Evolutionary conservation across 768 basidiomycete genomes (phyloP).

Genomic region (Lentinula aciculospora): DNA sequence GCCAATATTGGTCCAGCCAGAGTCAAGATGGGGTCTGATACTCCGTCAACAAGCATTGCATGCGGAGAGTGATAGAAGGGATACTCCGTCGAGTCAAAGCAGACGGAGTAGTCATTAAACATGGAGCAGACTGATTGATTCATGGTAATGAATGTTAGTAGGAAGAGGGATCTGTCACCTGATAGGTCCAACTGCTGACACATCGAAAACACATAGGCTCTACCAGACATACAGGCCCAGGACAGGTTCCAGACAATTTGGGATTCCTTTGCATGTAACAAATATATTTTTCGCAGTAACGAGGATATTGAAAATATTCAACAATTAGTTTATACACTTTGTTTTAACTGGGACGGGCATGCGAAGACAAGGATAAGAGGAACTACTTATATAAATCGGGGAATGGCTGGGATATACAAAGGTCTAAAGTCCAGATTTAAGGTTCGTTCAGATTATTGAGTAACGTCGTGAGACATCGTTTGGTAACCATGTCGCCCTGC

Average conservation of each 20-base stretch:
- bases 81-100: slow-evolving; percentile 23
- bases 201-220: too few species aligned
- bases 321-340: slow-evolving; percentile 9
- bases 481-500: slow-evolving; percentile 97
- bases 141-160: neutral
- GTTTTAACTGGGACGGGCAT: neutral
- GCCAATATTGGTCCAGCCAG: slow-evolving; percentile 70
- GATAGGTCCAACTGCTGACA: too few species aligned
- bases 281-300: neutral
- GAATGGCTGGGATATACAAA: neutral
- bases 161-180: neutral
- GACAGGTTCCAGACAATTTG: too few species aligned
- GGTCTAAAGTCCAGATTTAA: slow-evolving; percentile 22
- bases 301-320: neutral
- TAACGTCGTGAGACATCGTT: slow-evolving; percentile 86
- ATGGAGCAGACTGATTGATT: neutral
- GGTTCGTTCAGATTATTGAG: slow-evolving; percentile 83
- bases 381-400: neutral
- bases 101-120: slow-evolving; percentile 24
- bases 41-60: slow-evolving; percentile 39
- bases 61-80: slow-evolving; percentile 55
- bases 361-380: neutral
- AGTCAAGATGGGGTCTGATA: slow-evolving; percentile 70
- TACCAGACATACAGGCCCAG: too few species aligned
- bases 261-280: neutral